phyloP scores from a whole-genome alignment of 2,329 filamentous ascomycete species.

The Neofusicoccum laricinum region DNA sequence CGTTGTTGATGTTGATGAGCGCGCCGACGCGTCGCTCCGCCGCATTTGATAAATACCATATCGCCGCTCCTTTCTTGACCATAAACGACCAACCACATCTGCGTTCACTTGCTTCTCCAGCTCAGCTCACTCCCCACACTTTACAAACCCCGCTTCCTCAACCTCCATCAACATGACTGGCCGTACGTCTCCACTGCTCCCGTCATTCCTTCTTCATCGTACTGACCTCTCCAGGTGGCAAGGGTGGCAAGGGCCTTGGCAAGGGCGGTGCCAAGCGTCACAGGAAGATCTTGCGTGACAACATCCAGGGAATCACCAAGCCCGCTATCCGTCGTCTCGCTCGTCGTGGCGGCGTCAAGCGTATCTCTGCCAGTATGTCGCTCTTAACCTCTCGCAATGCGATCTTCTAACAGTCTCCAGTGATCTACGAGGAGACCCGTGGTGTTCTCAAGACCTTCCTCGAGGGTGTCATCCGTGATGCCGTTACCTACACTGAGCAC shows the following conservation, averaged over 20 bases:
- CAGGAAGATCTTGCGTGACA: conserved; percentile 55
- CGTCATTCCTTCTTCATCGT: conserved; percentile 9
- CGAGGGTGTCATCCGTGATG: conserved; percentile 72
- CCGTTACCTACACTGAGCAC: conserved; percentile 76
- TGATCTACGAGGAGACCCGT: conserved; percentile 78
- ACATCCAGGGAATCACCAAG: conserved; percentile 56
- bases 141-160: not conserved
- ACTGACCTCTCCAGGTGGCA: conserved; percentile 45
- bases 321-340: conserved; percentile 54
- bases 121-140: not conserved
- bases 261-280: conserved; percentile 56
- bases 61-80: not conserved
- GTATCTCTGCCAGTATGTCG: conserved; percentile 49
- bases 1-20: conserved; percentile 11
- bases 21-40: conserved; percentile 9
- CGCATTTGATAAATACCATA: conserved; percentile 16
- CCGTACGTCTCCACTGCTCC: conserved; percentile 34
- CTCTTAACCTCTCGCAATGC: not conserved
- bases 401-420: conserved; percentile 35
- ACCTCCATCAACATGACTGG: conserved; percentile 39
- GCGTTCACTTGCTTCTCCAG: conserved; percentile 2
- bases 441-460: conserved; percentile 77
- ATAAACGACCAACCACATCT: conserved; percentile 5
- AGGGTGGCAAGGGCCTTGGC: conserved; percentile 55
- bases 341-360: conserved; percentile 54